phyloP scores from a whole-genome alignment of 352 stramenopile species.

The Pythium scleroteichum region DNA sequence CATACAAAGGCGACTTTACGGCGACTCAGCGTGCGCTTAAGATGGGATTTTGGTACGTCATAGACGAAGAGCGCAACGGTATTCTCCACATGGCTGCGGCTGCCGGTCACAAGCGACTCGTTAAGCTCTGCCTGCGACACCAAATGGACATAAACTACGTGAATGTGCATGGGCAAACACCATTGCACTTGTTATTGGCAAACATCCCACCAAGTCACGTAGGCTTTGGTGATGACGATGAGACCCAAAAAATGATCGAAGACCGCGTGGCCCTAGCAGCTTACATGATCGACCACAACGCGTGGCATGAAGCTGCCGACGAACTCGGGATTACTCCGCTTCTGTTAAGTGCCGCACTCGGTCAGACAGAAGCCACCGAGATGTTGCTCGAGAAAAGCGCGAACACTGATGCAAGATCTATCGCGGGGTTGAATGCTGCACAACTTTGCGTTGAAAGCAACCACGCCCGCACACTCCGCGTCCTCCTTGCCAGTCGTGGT shows the following conservation, averaged over 20 bases:
- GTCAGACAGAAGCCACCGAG: constrained; percentile 60
- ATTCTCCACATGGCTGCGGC: constrained; percentile 73
- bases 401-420: constrained; percentile 48
- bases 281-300: constrained; percentile 88
- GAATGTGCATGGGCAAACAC: constrained; percentile 59
- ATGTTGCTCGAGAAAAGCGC: constrained; percentile 71
- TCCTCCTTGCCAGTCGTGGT: constrained; percentile 50
- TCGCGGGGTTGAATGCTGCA: constrained; percentile 42
- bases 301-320: constrained; percentile 76
- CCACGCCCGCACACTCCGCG: constrained; percentile 42
- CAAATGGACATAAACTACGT: constrained; percentile 70
- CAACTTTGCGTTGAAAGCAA: constrained; percentile 69
- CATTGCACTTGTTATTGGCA: constrained; percentile 73
- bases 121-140: constrained; percentile 82
- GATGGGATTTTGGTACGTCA: constrained; percentile 48
- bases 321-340: constrained; percentile 65
- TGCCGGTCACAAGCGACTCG: constrained; percentile 68
- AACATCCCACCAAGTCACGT: constrained; percentile 36
- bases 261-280: constrained; percentile 55
- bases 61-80: constrained; percentile 59
- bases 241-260: constrained; percentile 15
- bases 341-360: constrained; percentile 53
- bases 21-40: constrained; percentile 59
- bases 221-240: constrained; percentile 15
- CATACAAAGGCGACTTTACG: constrained; percentile 77